Evolutionary conservation across 495 filamentous ascomycete species (phyloP).

Genomic region (Penicillium ochrochloron): DNA sequence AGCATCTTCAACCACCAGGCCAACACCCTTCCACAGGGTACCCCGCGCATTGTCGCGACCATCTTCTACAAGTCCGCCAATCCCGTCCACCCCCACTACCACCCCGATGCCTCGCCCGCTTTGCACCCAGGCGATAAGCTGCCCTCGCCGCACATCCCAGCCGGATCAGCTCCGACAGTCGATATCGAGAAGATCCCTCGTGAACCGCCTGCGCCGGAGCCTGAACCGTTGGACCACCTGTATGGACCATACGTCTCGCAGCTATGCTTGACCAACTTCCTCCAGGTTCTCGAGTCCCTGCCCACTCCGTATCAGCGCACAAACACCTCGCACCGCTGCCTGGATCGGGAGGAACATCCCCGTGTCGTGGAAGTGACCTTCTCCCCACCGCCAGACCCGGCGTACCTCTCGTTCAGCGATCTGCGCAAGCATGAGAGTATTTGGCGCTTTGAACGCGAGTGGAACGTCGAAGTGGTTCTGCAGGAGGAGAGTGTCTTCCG

Average conservation of each 20-base stretch:
- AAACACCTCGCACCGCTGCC: constrained; percentile 71
- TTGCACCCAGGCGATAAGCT: constrained; percentile 36
- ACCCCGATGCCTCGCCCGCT: constrained; percentile 42
- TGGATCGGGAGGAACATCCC: constrained; percentile 65
- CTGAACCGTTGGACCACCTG: constrained; percentile 74
- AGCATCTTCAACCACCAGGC: constrained; percentile 48
- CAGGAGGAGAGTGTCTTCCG: constrained; percentile 73
- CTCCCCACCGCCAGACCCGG: constrained; percentile 66
- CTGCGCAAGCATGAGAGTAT: constrained; percentile 79
- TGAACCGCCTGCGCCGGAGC: constrained; percentile 65
- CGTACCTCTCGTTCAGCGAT: constrained; percentile 69
- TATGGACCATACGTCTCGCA: constrained; percentile 80
- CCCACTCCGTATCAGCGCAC: constrained; percentile 62
- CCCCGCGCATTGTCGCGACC: constrained; percentile 49
- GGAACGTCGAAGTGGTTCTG: constrained; percentile 82
- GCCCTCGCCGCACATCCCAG: constrained; percentile 45
- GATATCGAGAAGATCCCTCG: constrained; percentile 72
- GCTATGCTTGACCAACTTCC: constrained; percentile 80
- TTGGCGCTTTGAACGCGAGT: constrained; percentile 81
- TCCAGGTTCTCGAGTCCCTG: constrained; percentile 73
- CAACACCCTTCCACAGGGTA: constrained; percentile 43
- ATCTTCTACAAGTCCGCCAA: constrained; percentile 53
- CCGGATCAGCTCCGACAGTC: constrained; percentile 64
- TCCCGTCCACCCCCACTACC: constrained; percentile 49
- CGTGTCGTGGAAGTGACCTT: constrained; percentile 72